Evolutionary conservation across 768 basidiomycete genomes (phyloP), one percentile per base, ranked within the genome.

Genomic region (Cystoderma amianthinum): DNA sequence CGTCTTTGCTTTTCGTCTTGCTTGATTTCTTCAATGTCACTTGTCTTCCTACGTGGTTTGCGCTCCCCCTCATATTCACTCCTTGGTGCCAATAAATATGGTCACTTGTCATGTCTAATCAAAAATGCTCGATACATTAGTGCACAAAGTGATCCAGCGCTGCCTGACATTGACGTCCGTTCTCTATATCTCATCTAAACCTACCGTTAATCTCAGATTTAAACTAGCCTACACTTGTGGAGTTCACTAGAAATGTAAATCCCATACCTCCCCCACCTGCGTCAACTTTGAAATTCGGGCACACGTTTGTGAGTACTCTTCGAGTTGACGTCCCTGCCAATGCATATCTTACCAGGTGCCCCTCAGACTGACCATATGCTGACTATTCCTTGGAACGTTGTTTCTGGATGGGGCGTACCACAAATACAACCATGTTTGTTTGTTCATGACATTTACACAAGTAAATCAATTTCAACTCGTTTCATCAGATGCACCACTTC

Each of bases 301-400:
- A 79, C 55, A 86, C 80, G 17, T 94, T 95, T 53, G 84, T 85
- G 55, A 65, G 80, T 61, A n/a, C n/a, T n/a, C n/a, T n/a, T n/a
- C n/a, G n/a, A n/a, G 57, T 38, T 34, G 32, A 15, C 19, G 30
- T 32, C 25, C 24, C 30, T 13, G 24, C 19, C 42, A 38, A 34
- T 16, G 3, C 19, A 21, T 37, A 43, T 38, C 11, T 36, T 42
- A 44, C 21, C n/a, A n/a, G 25, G 25, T 28, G 25, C 25, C 7
- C 25, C 25, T 28, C 32, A 84, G 85, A 86, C 85, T 34, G 85
- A 93, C 61, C 89, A 93, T 58, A 93, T 93, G 90, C 60, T 93
- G 30, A 80, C 72, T 30, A 76, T 81, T 64, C 64, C 81, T 59
- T 95, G 92, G 92, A 67, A 73, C 44, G 64, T 69, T 3, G 55